Percentiles rank a stretch among this genome's conserved stretches.
Conservation (phyloP, 2,329 filamentous ascomycete genomes). For the Aurifilum marmelostoma region DNA sequence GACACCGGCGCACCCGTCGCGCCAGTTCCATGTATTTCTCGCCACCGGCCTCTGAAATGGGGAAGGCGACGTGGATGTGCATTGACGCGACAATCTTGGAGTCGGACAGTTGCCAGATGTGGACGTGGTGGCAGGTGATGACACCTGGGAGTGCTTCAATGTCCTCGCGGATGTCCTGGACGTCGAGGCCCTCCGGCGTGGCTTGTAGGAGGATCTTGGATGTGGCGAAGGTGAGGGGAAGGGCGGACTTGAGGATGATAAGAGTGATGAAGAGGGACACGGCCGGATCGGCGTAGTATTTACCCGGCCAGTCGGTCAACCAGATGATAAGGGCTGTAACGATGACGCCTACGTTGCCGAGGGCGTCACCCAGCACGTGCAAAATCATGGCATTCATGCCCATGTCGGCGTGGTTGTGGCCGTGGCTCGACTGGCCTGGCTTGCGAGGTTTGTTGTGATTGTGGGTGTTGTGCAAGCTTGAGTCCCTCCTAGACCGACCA, state of each 20-base stretch:
- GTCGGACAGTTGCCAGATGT: conserved; percentile 97
- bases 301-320: conserved; percentile 80
- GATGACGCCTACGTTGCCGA: conserved; percentile 87
- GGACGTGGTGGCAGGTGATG: conserved; percentile 89
- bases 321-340: conserved; percentile 85
- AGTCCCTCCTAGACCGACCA: conserved; percentile 47
- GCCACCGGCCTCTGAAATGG: conserved; percentile 78
- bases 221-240: conserved; percentile 78
- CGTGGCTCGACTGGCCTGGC: conserved; percentile 62
- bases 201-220: conserved; percentile 92
- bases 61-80: conserved; percentile 90
- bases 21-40: conserved; percentile 90
- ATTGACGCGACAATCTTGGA: conserved; percentile 92
- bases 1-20: conserved; percentile 78
- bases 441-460: conserved; percentile 79
- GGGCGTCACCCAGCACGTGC: conserved; percentile 78
- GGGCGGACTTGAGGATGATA: conserved; percentile 72
- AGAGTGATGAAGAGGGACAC: conserved; percentile 94
- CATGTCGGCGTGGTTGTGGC: conserved; percentile 84
- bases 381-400: conserved; percentile 90
- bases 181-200: conserved; percentile 83
- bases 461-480: conserved; percentile 69
- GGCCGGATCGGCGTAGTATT: conserved; percentile 85
- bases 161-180: conserved; percentile 90
- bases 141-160: conserved; percentile 85